Evolutionary conservation across 306 rosid genomes (phyloP).

Genomic region (Canavalia ensiformis): DNA sequence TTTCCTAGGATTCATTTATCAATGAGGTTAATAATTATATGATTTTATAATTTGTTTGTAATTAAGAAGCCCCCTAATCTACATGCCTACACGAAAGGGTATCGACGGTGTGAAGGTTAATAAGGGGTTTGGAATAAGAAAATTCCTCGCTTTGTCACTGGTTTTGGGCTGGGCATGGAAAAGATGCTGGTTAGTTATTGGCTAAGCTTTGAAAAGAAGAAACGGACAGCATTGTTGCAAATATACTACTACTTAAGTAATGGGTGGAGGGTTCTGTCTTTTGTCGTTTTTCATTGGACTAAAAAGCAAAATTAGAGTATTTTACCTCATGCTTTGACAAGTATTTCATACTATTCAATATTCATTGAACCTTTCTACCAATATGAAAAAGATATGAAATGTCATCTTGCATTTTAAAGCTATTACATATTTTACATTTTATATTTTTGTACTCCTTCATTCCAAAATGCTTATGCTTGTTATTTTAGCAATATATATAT

Average conservation of each 20-base stretch:
- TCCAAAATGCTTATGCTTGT: too few species aligned
- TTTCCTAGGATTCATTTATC: neutral
- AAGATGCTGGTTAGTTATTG: conserved; percentile 41
- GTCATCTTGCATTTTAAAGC: too few species aligned
- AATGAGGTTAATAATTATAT: neutral
- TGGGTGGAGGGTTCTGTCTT: neutral
- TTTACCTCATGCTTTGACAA: neutral
- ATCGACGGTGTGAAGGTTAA: neutral
- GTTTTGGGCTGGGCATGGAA: conserved; percentile 39
- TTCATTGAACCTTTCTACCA: too few species aligned
- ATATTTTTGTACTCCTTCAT: too few species aligned
- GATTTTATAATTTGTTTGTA: conserved; percentile 5
- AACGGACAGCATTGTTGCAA: neutral
- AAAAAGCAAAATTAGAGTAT: neutral
- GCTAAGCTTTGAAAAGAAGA: conserved; percentile 22
- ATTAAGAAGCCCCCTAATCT: conserved; percentile 34
- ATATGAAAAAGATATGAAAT: too few species aligned
- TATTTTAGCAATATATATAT: too few species aligned
- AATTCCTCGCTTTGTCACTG: conserved; percentile 48
- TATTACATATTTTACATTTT: too few species aligned
- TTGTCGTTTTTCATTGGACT: neutral
- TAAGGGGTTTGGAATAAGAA: conserved; percentile 43
- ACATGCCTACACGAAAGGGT: conserved; percentile 39
- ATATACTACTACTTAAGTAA: too few species aligned
- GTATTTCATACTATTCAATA: too few species aligned